Evolutionary conservation across 768 basidiomycete genomes (phyloP).

Genomic region (Rubroboletus satanas): DNA sequence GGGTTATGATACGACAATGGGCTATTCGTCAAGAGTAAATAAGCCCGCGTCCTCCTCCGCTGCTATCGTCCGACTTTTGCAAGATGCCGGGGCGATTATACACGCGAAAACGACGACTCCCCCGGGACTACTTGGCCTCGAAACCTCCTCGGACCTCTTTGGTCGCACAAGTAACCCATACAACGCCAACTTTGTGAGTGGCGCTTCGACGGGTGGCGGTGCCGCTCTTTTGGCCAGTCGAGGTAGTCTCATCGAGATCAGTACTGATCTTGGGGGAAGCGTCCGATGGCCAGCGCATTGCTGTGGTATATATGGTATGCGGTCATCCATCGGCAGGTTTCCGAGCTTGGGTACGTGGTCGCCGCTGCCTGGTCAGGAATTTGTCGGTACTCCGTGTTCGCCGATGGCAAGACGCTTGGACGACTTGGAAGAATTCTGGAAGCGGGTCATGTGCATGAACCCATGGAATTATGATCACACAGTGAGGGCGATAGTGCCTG

Average conservation of each 20-base stretch:
- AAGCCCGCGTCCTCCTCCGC: conserved; percentile 34
- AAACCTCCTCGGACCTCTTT: conserved; percentile 42
- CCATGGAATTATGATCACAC: conserved; percentile 45
- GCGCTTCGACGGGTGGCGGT: conserved; percentile 52
- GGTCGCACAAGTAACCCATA: conserved; percentile 48
- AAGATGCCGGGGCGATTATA: conserved; percentile 40
- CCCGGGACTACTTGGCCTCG: conserved; percentile 38
- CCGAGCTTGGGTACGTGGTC: conserved; percentile 31
- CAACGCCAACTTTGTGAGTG: conserved; percentile 38
- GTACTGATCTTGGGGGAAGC: conserved; percentile 50
- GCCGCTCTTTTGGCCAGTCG: conserved; percentile 44
- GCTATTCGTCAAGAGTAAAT: conserved; percentile 37
- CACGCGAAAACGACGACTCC: conserved; percentile 44
- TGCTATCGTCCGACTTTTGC: conserved; percentile 38
- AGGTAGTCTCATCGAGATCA: conserved; percentile 44
- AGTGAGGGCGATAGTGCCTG: conserved; percentile 21
- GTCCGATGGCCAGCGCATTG: conserved; percentile 46
- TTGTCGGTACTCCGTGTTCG: conserved; percentile 34
- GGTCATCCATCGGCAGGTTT: conserved; percentile 37
- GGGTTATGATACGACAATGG: conserved; percentile 46
- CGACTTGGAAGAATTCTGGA: conserved; percentile 43
- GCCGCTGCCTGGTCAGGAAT: conserved; percentile 38
- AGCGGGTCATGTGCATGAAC: conserved; percentile 37
- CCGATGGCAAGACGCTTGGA: conserved; percentile 42
- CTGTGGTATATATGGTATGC: conserved; percentile 45